Evolutionary conservation across 2,329 filamentous ascomycete genomes (phyloP).

Genomic region (Grosmannia clavigera): DNA sequence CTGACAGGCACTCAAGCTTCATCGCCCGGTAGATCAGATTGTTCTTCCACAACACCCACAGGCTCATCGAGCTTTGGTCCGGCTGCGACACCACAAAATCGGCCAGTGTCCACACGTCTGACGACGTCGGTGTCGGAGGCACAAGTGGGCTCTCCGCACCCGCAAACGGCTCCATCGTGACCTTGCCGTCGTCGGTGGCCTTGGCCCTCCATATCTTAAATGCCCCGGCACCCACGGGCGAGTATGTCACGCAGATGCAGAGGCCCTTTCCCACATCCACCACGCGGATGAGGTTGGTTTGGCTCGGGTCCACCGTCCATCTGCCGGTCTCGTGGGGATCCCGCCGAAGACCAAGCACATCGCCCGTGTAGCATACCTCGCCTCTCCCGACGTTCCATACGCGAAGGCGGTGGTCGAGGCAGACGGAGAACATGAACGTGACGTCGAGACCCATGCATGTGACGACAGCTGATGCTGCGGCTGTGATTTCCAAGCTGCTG

Average conservation of each 20-base stretch:
- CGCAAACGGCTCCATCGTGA: slow-evolving; percentile 40
- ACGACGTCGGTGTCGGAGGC: slow-evolving; percentile 57
- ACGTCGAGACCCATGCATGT: slow-evolving; percentile 37
- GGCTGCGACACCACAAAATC: slow-evolving; percentile 55
- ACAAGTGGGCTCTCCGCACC: slow-evolving; percentile 53
- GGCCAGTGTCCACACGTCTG: slow-evolving; percentile 66
- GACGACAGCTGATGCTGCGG: slow-evolving; percentile 51
- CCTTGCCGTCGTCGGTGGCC: slow-evolving; percentile 48
- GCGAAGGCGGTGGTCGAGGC: slow-evolving; percentile 76
- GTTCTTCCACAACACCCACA: slow-evolving; percentile 79
- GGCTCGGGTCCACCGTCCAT: slow-evolving; percentile 67
- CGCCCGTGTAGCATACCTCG: slow-evolving; percentile 61
- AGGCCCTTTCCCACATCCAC: slow-evolving; percentile 44
- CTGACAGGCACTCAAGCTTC: slow-evolving; percentile 59
- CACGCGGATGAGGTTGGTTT: slow-evolving; percentile 64
- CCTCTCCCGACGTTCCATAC: slow-evolving; percentile 83
- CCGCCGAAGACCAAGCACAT: slow-evolving; percentile 58
- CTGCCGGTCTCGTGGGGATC: slow-evolving; percentile 58
- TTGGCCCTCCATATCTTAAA: slow-evolving; percentile 88
- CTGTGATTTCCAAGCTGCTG: slow-evolving; percentile 52
- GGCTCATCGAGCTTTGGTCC: slow-evolving; percentile 28
- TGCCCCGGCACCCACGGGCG: slow-evolving; percentile 72
- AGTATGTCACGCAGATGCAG: slow-evolving; percentile 64
- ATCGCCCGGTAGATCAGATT: slow-evolving; percentile 68
- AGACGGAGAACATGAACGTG: slow-evolving; percentile 62